Base-by-base conservation (phyloP, 345 rosid genomes). In the Aurinia saxatilis region DNA sequence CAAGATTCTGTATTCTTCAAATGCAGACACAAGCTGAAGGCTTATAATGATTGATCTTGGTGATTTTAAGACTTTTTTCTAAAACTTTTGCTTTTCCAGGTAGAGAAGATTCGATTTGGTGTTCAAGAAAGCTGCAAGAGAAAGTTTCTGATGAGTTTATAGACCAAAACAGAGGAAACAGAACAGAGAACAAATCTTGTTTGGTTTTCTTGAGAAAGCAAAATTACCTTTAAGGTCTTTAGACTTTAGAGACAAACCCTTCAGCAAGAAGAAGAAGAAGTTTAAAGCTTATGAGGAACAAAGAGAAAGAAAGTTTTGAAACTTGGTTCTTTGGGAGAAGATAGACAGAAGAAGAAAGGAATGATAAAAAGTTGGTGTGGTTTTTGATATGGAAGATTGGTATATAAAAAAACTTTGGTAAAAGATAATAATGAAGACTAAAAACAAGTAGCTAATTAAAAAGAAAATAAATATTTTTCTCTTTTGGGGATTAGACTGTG, bases 401-500 rank as follows among this genome's bases (percentile, higher is more conserved):
- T 58, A 29, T 37, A 44, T 50, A 29, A 29, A n/a, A n/a, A n/a
- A 8, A 34, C 10, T 34, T 14, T 11, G 65, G 37, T 63, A 57
- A 64, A 63, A 63, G 54, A 56, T 55, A 12, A 14, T 2, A 40
- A 70, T 10, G 47, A 65, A 42, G 60, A 27, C 31, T 27, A 4
- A 64, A 41, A 33, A 42, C 60, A 42, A 65, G 60, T 52, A 52
- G 60, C 15, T 15, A 52, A 52, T 33, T 11, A 53, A 30, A 10
- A 19, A 25, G 15, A 5, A 65, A 41, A 69, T 16, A 68, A 44
- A 49, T 25, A 69, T 17, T 5, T 23, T 5, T 23, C 27, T 27
- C 31, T 27, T 45, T 56, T 30, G 31, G 59, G 47, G 75, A 19
- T 57, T 55, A 62, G 58, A 48, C 59, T 39, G 59, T 54, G 58